These are phyloP conservation scores for Suillus decipiens DNA, from an alignment of 768 basidiomycete genomes.

Conservation along the genomic window DNA sequence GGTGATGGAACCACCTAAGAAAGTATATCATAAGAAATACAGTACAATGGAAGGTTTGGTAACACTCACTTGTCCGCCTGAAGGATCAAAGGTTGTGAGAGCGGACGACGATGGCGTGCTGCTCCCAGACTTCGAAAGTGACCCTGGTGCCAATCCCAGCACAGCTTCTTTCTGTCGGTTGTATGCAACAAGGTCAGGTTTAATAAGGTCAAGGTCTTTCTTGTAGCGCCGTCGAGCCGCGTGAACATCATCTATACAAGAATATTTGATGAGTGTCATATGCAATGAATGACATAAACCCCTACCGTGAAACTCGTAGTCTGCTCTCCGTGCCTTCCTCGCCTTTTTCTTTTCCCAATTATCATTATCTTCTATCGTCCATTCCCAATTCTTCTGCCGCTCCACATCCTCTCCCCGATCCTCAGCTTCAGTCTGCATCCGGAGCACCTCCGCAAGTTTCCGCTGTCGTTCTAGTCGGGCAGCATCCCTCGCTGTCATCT, in stretches of 20 bases:
- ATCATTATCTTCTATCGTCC: constrained; percentile 94
- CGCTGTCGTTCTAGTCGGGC: constrained; percentile 87
- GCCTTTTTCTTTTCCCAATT: constrained; percentile 92
- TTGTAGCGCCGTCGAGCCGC: constrained; percentile 89
- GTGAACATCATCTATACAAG: constrained; percentile 76
- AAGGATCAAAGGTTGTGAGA: constrained; percentile 54
- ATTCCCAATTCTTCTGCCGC: constrained; percentile 91
- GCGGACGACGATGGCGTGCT: constrained; percentile 35
- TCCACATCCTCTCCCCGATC: constrained; percentile 92
- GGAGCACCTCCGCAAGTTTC: constrained; percentile 84
- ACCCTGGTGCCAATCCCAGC: constrained; percentile 71
- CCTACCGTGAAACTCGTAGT: constrained; percentile 91
- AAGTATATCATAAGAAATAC: constrained; percentile 15
- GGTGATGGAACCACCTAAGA: constrained; percentile 52
- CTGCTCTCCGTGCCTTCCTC: constrained; percentile 79
- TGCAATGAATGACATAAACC: neutral
- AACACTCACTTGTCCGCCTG: constrained; percentile 41
- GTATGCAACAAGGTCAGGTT: constrained; percentile 85
- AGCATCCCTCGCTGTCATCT: constrained; percentile 75
- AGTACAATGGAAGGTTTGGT: constrained; percentile 9
- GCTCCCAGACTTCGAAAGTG: constrained; percentile 47
- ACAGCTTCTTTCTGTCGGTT: constrained; percentile 88
- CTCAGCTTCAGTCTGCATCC: constrained; percentile 85
- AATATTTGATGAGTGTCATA: neutral
- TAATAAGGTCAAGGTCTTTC: constrained; percentile 85